Evolutionary conservation across 176 grass and related monocot species (phyloP).

Genomic region (Tillandsia leiboldiana): DNA sequence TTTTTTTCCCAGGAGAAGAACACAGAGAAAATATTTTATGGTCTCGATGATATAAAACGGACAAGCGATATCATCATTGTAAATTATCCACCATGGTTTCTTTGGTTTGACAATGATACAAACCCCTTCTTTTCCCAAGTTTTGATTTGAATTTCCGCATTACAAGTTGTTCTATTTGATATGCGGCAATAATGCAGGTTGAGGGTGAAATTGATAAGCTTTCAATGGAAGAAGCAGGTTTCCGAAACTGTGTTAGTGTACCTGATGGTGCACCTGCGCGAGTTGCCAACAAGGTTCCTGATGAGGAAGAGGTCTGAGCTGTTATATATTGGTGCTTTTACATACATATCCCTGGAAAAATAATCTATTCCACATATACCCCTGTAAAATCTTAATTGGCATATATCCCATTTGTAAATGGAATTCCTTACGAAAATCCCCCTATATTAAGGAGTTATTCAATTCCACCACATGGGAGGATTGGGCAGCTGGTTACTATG

Average conservation of each 20-base stretch:
- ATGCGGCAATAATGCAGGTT: slow-evolving; percentile 37
- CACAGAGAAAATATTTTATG: slow-evolving; percentile 88
- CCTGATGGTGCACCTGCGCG: slow-evolving; percentile 57
- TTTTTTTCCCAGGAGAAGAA: slow-evolving; percentile 43
- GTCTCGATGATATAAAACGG: slow-evolving; percentile 77
- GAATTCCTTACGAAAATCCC: too few species aligned
- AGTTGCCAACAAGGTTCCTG: slow-evolving; percentile 40
- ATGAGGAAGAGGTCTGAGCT: slow-evolving; percentile 45
- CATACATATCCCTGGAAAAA: background rate
- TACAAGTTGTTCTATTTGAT: slow-evolving; percentile 12
- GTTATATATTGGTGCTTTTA: slow-evolving; percentile 10
- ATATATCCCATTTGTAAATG: too few species aligned
- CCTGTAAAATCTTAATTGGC: background rate
- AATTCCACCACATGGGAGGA: too few species aligned
- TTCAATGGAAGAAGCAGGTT: slow-evolving; percentile 93
- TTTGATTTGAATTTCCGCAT: background rate
- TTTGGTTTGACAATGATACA: background rate
- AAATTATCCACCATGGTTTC: slow-evolving; percentile 25
- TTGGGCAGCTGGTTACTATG: too few species aligned
- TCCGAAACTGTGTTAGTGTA: slow-evolving; percentile 77
- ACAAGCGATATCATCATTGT: slow-evolving; percentile 86
- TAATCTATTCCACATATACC: slow-evolving; percentile 11
- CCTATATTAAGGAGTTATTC: too few species aligned
- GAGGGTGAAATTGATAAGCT: slow-evolving; percentile 99
- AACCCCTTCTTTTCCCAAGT: slow-evolving; percentile 11